These are phyloP conservation scores for Limnomonas spitsbergensis DNA, from an alignment of 139 green algal species.

Conservation along the genomic window DNA sequence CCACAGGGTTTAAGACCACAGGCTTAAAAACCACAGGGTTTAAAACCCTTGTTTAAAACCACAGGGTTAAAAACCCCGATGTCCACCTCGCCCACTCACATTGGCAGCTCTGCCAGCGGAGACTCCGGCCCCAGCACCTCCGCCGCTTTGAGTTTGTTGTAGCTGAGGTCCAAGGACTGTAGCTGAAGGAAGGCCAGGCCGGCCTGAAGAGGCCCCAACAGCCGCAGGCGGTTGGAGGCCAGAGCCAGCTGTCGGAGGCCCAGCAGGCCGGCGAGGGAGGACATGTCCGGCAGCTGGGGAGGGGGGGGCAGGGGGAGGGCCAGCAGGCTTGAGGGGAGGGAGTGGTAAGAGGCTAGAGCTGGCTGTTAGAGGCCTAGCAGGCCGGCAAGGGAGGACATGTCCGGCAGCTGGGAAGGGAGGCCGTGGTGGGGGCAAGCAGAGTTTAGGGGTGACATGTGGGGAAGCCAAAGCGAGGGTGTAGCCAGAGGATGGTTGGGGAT, in stretches of 20 bases:
- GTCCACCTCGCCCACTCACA: too few species aligned
- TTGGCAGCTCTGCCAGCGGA: conserved; percentile 16
- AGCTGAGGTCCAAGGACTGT: conserved; percentile 34
- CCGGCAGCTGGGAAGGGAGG: conserved; percentile 20
- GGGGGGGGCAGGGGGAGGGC: background rate
- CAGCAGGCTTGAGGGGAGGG: background rate
- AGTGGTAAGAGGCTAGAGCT: conserved; percentile 12
- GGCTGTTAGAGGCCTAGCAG: conserved; percentile 19
- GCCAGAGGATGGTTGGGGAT: too few species aligned
- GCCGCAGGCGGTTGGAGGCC: conserved; percentile 21
- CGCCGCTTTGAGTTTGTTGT: conserved; percentile 27
- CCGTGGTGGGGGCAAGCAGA: background rate
- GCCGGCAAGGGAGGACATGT: conserved; percentile 15
- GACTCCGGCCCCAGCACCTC: background rate
- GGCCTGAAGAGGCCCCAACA: background rate
- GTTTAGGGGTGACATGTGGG: background rate
- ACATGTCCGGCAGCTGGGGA: conserved; percentile 27
- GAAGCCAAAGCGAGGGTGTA: too few species aligned
- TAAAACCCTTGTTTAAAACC: too few species aligned
- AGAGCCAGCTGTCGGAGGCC: conserved; percentile 24
- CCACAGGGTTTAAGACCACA: too few species aligned
- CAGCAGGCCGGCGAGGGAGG: conserved; percentile 12
- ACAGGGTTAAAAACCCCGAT: too few species aligned
- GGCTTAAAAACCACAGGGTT: too few species aligned
- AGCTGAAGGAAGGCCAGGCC: conserved; percentile 1